Conservation (phyloP, 2,329 filamentous ascomycete genomes). For the Purpureocillium lavendulum region DNA sequence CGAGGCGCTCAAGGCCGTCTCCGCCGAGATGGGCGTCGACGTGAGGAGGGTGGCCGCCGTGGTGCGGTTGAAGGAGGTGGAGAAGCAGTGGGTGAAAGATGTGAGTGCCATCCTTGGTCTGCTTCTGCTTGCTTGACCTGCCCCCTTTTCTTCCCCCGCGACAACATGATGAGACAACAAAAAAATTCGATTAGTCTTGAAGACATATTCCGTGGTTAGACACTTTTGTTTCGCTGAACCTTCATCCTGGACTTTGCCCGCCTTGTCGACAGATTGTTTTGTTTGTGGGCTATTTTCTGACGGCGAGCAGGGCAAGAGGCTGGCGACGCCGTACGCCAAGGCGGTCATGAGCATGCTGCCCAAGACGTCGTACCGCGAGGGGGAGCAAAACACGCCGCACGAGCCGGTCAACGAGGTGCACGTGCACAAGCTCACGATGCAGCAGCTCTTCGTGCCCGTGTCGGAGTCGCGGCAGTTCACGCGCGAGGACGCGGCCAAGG, state of each 20-base stretch:
- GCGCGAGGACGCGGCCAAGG: conserved; percentile 55
- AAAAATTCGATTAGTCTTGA: conserved; percentile 98
- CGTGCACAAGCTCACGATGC: conserved; percentile 51
- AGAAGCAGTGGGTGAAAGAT: conserved; percentile 67
- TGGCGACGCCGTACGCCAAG: conserved; percentile 68
- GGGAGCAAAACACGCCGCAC: conserved; percentile 37
- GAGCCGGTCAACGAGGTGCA: conserved; percentile 59
- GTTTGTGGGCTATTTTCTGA: background rate
- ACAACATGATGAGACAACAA: conserved; percentile 51
- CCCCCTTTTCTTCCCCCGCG: background rate
- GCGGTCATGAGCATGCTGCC: conserved; percentile 78
- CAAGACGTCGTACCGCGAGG: conserved; percentile 48
- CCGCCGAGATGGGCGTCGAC: conserved; percentile 68
- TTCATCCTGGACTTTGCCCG: background rate
- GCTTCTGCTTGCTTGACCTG: conserved; percentile 10
- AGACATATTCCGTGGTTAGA: conserved; percentile 90
- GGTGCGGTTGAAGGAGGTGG: conserved; percentile 75
- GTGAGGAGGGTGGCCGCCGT: conserved; percentile 80
- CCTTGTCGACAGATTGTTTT: background rate
- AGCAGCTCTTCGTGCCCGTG: conserved; percentile 57
- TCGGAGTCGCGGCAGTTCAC: conserved; percentile 57
- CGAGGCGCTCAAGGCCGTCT: conserved; percentile 66
- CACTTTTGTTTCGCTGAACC: conserved; percentile 24
- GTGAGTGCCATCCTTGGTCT: conserved; percentile 46
- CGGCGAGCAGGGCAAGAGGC: conserved; percentile 56